These are phyloP conservation scores for Candolleomyces efflorescens DNA, from an alignment of 768 basidiomycete species.

Conservation along the genomic window DNA sequence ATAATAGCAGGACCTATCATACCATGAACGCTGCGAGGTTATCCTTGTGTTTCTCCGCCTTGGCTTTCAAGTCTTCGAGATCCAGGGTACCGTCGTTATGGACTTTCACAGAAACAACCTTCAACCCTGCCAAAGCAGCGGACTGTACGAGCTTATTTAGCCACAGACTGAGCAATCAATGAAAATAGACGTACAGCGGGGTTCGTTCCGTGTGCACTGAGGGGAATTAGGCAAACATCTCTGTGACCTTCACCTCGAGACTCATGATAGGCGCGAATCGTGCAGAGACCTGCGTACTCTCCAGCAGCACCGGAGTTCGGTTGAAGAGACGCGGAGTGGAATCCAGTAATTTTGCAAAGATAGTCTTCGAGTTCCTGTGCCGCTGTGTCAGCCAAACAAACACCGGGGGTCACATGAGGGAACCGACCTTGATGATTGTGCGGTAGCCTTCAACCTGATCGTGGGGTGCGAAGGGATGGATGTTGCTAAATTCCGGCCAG, in stretches of 20 bases:
- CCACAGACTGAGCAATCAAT: background rate
- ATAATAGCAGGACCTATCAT: conserved; percentile 13
- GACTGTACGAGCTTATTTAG: conserved; percentile 50
- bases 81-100: conserved; percentile 86
- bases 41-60: conserved; percentile 89
- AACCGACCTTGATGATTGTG: conserved; percentile 65
- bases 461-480: conserved; percentile 91
- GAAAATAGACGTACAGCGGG: conserved; percentile 67
- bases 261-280: conserved; percentile 93
- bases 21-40: conserved; percentile 96
- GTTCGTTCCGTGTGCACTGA: conserved; percentile 98
- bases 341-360: conserved; percentile 94
- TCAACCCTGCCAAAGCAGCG: conserved; percentile 95
- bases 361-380: conserved; percentile 83
- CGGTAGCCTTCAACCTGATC: conserved; percentile 90
- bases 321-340: conserved; percentile 92
- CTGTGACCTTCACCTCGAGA: conserved; percentile 82
- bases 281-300: conserved; percentile 92
- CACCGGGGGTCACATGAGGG: background rate
- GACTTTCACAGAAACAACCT: conserved; percentile 94
- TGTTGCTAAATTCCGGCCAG: conserved; percentile 84
- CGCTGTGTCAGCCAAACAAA: background rate
- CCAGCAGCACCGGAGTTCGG: conserved; percentile 99
- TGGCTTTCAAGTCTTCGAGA: conserved; percentile 75
- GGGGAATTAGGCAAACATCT: conserved; percentile 88